Evolutionary conservation across 176 grass and related monocot species (phyloP), one percentile per base, ranked within the genome.

Genomic region (Bolboschoenus planiculmis): DNA sequence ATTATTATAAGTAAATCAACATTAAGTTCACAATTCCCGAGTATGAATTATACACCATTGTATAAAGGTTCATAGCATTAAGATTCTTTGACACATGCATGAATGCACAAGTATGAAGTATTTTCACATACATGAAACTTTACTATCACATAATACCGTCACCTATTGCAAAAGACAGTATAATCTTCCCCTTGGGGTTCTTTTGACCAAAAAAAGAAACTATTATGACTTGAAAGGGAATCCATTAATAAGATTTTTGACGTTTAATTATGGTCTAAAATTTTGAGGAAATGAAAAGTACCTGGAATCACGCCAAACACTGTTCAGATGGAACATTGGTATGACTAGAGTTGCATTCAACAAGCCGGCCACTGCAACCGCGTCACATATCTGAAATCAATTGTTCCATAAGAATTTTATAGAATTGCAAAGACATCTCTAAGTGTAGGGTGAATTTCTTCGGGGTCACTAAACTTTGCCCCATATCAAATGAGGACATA

Each of bases 261-360:
- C 20, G 4, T 33, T 64, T 64, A 36, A 8, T 7, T 40, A 40
- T n/a, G 34, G 16, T 39, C 5, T 68, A 21, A 36, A 40, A 21
- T 65, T 37, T 67, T 70, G 65, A 70, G 20, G 7, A 39, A 43
- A 21, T 42, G 2, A 27, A 26, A 75, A 47, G 89, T 80, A 98
- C 95, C 95, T 95, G 47, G 90, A 88, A 94, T 98, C 95, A 84
- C 86, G 90, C 95, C 92, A 98, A 83, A 98, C 95, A 10, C 95
- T 98, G 53, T 98, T 95, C 79, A 98, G 82, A 85, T 97, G 95
- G 89, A 97, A 93, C 33, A 80, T 88, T 75, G 95, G 95, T 73
- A 68, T 91, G 81, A 94, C 85, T 85, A 97, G 95, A 67, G 95
- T 97, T 78, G 95, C 95, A 92, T 97, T 97, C 68, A 97, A 84